Evolutionary conservation across 2,329 filamentous ascomycete genomes (phyloP).

Genomic region (Colletotrichum plurivorum): DNA sequence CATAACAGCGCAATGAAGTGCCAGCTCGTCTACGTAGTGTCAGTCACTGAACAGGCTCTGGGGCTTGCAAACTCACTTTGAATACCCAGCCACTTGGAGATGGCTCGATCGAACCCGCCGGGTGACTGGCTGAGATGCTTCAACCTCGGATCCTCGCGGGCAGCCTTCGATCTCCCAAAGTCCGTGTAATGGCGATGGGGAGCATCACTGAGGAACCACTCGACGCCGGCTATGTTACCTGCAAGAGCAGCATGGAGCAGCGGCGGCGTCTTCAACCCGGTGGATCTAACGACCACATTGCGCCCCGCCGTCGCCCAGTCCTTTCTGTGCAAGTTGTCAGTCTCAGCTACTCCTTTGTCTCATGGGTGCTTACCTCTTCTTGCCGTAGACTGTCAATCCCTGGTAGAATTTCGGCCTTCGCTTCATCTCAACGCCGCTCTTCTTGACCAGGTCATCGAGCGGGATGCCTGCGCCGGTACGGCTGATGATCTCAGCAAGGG

Average conservation of each 20-base stretch:
- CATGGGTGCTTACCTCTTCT: slow-evolving; percentile 65
- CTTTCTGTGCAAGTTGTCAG: slow-evolving; percentile 51
- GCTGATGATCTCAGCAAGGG: slow-evolving; percentile 76
- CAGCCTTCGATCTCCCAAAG: slow-evolving; percentile 72
- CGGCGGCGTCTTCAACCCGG: slow-evolving; percentile 66
- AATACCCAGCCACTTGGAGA: slow-evolving; percentile 73
- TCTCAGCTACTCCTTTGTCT: not conserved
- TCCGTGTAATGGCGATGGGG: slow-evolving; percentile 78
- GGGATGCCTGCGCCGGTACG: slow-evolving; percentile 78
- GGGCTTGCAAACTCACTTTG: slow-evolving; percentile 64
- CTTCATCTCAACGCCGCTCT: slow-evolving; percentile 73
- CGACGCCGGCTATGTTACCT: slow-evolving; percentile 76
- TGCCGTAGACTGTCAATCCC: slow-evolving; percentile 81
- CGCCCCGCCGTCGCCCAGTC: slow-evolving; percentile 81
- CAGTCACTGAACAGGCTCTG: not conserved
- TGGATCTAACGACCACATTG: slow-evolving; percentile 54
- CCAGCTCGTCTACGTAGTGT: slow-evolving; percentile 67
- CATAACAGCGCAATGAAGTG: slow-evolving; percentile 77
- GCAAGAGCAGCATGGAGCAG: slow-evolving; percentile 70
- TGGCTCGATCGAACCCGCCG: slow-evolving; percentile 74
- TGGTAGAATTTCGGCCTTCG: slow-evolving; percentile 81
- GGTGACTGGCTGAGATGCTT: slow-evolving; percentile 71
- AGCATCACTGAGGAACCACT: slow-evolving; percentile 83
- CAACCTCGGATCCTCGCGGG: slow-evolving; percentile 73
- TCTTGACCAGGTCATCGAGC: slow-evolving; percentile 75